Evolutionary conservation across 2,329 filamentous ascomycete genomes (phyloP), one percentile per base, ranked within the genome.

Genomic region (Sodiomyces alkalinus): DNA sequence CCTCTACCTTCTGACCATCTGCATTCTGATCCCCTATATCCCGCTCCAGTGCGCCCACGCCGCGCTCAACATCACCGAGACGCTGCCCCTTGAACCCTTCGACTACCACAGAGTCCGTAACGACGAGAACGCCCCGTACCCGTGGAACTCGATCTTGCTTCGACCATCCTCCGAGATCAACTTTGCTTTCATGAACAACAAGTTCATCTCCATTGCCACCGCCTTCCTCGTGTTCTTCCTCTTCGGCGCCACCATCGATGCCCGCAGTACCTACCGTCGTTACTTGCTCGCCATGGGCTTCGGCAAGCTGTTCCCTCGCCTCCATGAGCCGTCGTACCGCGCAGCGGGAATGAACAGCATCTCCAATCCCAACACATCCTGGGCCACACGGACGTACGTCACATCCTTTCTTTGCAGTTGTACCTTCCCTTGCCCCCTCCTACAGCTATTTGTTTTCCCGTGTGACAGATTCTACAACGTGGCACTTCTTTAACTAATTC

Each of bases 181-280:
- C 9, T 60, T 58, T 28, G 29, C 42, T 2, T 41, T 50, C 27
- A 38, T 65, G 39, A 63, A 65, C 38, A 52, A 55, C 33, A 52
- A 51, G 29, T 73, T 64, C 47, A 53, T 70, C 13, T 36, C 55
- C 14, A 60, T 67, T 29, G 27, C 64, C 3, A 58, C 62, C 3
- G 49, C 55, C 4, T 40, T 63, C 1, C 52, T 59, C 26, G 53
- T 71, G 26, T 62, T 70, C 22, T 22, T 57, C 17, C 68, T 68
- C 45, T 73, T 72, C 31, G 68, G 68, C 25, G 58, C 58, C 33
- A 68, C 62, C n/a, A 55, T 53, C 16, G 66, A 71, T 17, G 62
- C 63, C 8, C 48, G 60, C 34, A 63, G 64, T 32, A 50, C 49
- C 29, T 71, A 71, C 42, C 53, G 63, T 13, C 29, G 36, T 2